Conservation (phyloP, 2,329 filamentous ascomycete species). For the Aspergillus unguis region DNA sequence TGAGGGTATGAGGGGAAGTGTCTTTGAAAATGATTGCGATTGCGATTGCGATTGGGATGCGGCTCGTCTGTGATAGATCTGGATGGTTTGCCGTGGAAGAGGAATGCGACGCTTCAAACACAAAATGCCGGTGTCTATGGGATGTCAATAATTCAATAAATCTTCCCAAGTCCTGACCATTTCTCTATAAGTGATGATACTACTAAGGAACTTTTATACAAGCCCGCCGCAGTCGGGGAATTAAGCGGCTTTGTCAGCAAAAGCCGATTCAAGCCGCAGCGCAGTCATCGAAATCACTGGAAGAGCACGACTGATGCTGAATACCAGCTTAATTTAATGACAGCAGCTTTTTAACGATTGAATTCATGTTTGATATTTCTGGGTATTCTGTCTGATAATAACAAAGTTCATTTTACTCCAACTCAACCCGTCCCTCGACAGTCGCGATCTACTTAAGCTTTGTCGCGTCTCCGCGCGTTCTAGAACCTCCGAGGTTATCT, state of each 20-base stretch:
- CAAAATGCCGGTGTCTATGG: neutral
- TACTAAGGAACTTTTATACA: neutral
- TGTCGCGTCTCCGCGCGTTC: neutral
- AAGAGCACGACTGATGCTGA: neutral
- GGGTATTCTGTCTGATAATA: neutral
- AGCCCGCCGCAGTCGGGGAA: neutral
- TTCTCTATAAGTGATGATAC: too few relatives aligned
- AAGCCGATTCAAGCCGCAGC: constrained; percentile 2
- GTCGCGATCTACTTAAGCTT: neutral
- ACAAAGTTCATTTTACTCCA: neutral
- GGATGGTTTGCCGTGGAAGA: neutral
- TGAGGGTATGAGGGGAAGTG: constrained; percentile 18
- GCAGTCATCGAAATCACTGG: neutral
- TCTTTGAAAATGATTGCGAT: constrained; percentile 12
- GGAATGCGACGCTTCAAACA: neutral
- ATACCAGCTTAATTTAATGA: too few relatives aligned
- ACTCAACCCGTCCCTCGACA: neutral
- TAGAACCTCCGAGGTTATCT: neutral
- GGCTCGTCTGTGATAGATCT: constrained; percentile 19
- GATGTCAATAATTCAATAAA: neutral
- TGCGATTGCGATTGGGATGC: constrained; percentile 15
- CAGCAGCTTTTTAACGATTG: too few relatives aligned
- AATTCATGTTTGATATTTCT: neutral
- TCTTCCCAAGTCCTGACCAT: too few relatives aligned
- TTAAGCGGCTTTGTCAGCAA: constrained; percentile 19